Base-by-base conservation (phyloP, 345 rosid species). In the Cochlearia excelsa region DNA sequence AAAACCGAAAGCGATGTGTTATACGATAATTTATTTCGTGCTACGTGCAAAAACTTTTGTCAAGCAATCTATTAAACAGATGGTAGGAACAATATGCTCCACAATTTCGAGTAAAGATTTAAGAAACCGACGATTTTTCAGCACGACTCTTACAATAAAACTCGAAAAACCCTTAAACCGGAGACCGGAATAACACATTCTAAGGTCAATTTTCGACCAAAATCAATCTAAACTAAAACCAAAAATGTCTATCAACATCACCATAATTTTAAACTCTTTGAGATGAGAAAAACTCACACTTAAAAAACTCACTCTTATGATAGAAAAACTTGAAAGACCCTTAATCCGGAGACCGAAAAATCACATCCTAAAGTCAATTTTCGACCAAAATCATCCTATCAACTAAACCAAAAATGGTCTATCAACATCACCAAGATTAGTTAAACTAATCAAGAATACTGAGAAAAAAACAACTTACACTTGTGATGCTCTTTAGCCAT, bases 401-500 rank as follows among this genome's bases (percentile, higher is more conserved):
- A 64, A 37, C 40, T 64, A 64, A 63, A 33, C 4, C 5, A 42
- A 27, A 33, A 51, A 51, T 31, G 50, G 9, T 51, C 29, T 3
- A 66, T 23, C 16, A 57, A 30, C 56, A 40, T 48, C 56, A 49
- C 35, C 30, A 66, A 45, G n/a, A 52, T 45, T 45, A 16, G 23
- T 16, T 0, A 16, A 28, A 53, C 26, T 2, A 2, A 2, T 33
- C 5, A 5, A 33, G 35, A 33, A 16, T 16, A 16, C 23, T 33
- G 35, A 33, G 5, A 33, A 37, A 6, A 37, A 37, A 16, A 16
- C 38, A 59, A 68, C 81, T 76, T 65, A 87, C 95, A 85, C 74
- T 82, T 82, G 75, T 90, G 94, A 61, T 90, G 97, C 70, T 85
- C 84, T 61, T 80, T 81, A 9, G 85, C 16, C 78, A 73, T 71